Evolutionary conservation across 2,329 filamentous ascomycete genomes (phyloP), one percentile per base, ranked within the genome.

Genomic region (Phaeosphaeria sp.): DNA sequence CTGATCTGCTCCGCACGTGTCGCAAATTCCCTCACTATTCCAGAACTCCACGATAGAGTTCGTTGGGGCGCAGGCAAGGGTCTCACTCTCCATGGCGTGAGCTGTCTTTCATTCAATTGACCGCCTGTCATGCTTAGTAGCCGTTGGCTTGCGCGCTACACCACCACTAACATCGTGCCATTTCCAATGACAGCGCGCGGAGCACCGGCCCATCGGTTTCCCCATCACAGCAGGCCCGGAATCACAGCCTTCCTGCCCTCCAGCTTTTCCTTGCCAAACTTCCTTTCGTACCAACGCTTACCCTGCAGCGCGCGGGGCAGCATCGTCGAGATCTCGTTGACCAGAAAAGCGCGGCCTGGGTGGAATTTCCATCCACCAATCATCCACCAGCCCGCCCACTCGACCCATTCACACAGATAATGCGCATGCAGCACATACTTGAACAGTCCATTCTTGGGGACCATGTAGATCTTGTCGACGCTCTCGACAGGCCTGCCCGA

Each of bases 391-490:
- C 95, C 95, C 3, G 85, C 77, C 95, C 95, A 99, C 82, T 99
- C 95, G 52, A 97, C 76, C 95, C 95, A 99, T 80, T 99, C 95
- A 73, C 89, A 91, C n/a, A 96, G 83, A 77, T 97, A 99, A 76
- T 99, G 95, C 65, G 95, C 93, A 77, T 90, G 97, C 57, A 98
- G 83, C 73, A 97, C 86, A 69, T 88, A 89, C 64, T 85, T 83
- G 79, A 98, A 99, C 49, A 97, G 79, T 0, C 93, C 93, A 50
- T 89, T 89, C 71, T 91, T 82, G 0, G 95, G 95, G 51, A 99
- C 86, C 79, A 91, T 87, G 76, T 98, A 98, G 60, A 96, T 86
- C 79, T 95, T 96, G 46, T 91, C 85, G 60, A 91, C 88, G 17
- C 82, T 82, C 57, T 83, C 75, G 30, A 76, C 64, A 24, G 80